These are phyloP conservation scores for Mangifera indica DNA, from an alignment of 345 rosid genomes.

Conservation along the genomic window DNA sequence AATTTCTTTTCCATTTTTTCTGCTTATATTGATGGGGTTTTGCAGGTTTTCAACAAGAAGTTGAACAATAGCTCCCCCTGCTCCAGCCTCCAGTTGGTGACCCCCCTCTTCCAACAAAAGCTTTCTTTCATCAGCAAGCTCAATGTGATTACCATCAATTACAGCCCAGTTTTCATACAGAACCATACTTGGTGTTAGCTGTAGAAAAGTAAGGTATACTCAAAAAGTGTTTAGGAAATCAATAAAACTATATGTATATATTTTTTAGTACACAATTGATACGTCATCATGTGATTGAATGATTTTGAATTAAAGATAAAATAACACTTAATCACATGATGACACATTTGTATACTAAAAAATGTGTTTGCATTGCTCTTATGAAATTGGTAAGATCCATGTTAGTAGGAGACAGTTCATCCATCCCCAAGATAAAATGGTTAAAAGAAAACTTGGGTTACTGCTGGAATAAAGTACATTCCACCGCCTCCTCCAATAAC, in stretches of 20 bases:
- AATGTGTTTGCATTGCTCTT: too few species aligned
- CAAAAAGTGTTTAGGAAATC: not conserved
- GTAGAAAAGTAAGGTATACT: slow-evolving; percentile 22
- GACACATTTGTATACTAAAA: too few species aligned
- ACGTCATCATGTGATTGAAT: too few species aligned
- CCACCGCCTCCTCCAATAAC: slow-evolving; percentile 90
- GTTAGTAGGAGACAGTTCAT: slow-evolving; percentile 4
- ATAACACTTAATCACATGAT: too few species aligned
- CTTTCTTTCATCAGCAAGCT: slow-evolving; percentile 50
- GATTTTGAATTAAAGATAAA: too few species aligned
- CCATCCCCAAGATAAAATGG: slow-evolving; percentile 69
- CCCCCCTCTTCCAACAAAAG: slow-evolving; percentile 52
- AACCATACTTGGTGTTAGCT: slow-evolving; percentile 76
- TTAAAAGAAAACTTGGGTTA: slow-evolving; percentile 79
- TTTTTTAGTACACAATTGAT: too few species aligned
- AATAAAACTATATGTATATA: too few species aligned
- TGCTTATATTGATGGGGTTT: slow-evolving; percentile 27
- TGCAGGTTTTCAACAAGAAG: slow-evolving; percentile 60
- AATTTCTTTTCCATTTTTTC: slow-evolving; percentile 33
- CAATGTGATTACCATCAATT: slow-evolving; percentile 75
- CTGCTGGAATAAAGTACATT: slow-evolving; percentile 76
- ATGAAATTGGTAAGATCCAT: not conserved
- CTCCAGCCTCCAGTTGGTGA: slow-evolving; percentile 47
- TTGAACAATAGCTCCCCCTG: slow-evolving; percentile 76
- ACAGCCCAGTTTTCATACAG: slow-evolving; percentile 67